Conservation (phyloP, 169 alveolate genomes). For the Plasmodium falciparum region DNA sequence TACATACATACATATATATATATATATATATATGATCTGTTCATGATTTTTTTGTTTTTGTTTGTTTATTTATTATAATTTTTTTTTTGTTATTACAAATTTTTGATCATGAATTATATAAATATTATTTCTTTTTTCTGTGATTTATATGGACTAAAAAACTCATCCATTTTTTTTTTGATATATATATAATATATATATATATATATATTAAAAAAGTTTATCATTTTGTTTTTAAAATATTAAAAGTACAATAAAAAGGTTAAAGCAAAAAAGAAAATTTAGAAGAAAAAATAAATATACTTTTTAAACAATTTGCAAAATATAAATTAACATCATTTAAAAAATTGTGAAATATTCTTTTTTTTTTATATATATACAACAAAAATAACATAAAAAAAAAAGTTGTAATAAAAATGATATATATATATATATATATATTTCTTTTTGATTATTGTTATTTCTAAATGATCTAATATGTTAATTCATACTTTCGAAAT, state of each 20-base stretch:
- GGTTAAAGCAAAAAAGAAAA: conserved; percentile 16
- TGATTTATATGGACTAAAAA: not conserved
- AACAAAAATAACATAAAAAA: conserved; percentile 22
- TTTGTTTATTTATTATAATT: no score
- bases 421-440: not conserved
- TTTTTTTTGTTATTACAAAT: no score
- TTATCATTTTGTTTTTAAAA: conserved; percentile 6
- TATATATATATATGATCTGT: no score
- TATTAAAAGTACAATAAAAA: conserved; percentile 5
- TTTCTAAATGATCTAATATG: not conserved
- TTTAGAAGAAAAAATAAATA: conserved; percentile 2
- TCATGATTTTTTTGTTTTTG: no score
- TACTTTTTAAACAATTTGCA: not conserved
- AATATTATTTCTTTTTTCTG: not conserved
- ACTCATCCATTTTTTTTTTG: no score
- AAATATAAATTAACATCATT: conserved; percentile 1
- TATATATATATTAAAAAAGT: conserved; percentile 7
- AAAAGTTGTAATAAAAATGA: not conserved
- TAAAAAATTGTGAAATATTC: conserved; percentile 3
- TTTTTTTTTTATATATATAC: not conserved
- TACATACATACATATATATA: no score
- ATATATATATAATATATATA: not conserved
- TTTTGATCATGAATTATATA: no score
- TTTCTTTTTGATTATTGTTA: not conserved
- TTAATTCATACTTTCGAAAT: not conserved